Evolutionary conservation across 139 green algal species (phyloP).

Genomic region (Choricystis sp.): DNA sequence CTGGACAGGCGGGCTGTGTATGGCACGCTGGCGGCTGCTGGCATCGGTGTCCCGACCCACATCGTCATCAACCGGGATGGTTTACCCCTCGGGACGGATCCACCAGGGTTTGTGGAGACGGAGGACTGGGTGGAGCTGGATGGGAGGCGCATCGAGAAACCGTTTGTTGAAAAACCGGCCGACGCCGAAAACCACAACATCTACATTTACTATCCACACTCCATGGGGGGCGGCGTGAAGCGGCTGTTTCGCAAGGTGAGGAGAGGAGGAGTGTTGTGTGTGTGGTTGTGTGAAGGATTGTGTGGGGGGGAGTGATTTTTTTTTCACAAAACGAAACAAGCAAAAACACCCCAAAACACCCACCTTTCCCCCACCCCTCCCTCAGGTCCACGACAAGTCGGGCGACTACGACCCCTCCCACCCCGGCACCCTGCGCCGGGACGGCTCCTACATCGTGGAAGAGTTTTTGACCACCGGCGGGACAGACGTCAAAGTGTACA

Average conservation of each 20-base stretch:
- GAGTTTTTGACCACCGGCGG: constrained; percentile 89
- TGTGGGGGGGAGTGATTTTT: no score
- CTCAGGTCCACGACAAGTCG: constrained; percentile 51
- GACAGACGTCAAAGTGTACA: constrained; percentile 98
- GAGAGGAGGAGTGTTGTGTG: not conserved
- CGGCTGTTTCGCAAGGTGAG: constrained; percentile 81
- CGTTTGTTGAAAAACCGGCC: constrained; percentile 97
- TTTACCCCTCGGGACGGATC: constrained; percentile 27
- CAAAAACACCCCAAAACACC: no score
- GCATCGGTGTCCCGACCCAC: constrained; percentile 74
- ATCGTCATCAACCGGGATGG: constrained; percentile 72
- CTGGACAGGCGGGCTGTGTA: constrained; percentile 83
- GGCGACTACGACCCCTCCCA: constrained; percentile 66
- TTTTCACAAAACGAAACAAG: no score
- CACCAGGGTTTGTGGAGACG: constrained; percentile 65
- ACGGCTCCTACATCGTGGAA: constrained; percentile 95
- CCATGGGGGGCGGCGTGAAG: constrained; percentile 94
- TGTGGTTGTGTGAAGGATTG: no score
- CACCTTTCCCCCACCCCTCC: not conserved
- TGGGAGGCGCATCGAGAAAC: constrained; percentile 74
- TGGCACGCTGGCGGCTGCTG: constrained; percentile 38
- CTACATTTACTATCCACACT: constrained; percentile 95
- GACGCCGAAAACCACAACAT: constrained; percentile 92
- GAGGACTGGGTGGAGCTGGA: constrained; percentile 74
- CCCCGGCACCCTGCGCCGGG: constrained; percentile 49